These are phyloP conservation scores for Hypholoma sublateritium DNA, from an alignment of 768 basidiomycete genomes.

Conservation along the genomic window DNA sequence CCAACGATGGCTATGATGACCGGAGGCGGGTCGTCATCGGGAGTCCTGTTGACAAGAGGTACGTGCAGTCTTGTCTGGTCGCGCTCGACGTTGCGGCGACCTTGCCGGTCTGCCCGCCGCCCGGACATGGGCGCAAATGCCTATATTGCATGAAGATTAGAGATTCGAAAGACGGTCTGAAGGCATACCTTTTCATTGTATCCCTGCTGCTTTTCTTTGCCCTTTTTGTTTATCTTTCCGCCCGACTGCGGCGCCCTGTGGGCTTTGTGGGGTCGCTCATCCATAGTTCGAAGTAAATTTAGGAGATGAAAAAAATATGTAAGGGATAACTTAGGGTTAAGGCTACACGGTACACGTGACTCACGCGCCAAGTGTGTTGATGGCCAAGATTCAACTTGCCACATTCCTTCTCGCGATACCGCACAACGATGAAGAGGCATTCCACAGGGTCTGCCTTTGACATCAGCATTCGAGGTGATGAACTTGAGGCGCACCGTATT, in stretches of 20 bases:
- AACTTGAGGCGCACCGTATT: constrained; percentile 74
- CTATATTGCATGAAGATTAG: constrained; percentile 32
- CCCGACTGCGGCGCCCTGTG: constrained; percentile 78
- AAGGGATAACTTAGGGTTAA: neutral
- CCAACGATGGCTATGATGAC: constrained; percentile 94
- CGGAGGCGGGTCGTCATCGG: constrained; percentile 88
- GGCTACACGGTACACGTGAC: constrained; percentile 26
- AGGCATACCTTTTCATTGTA: constrained; percentile 86
- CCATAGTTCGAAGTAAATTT: constrained; percentile 41
- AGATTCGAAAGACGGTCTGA: neutral
- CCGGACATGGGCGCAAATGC: constrained; percentile 95
- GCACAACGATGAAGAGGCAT: constrained; percentile 35
- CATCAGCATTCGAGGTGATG: constrained; percentile 63
- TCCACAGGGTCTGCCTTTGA: constrained; percentile 35
- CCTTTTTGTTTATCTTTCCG: constrained; percentile 71
- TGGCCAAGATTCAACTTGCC: constrained; percentile 15
- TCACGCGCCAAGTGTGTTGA: constrained; percentile 23
- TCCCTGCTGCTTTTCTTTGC: constrained; percentile 68
- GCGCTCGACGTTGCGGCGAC: constrained; percentile 85
- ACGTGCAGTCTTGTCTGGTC: constrained; percentile 96
- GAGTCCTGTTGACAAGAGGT: constrained; percentile 92
- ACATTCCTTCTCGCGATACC: constrained; percentile 25
- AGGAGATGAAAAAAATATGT: neutral
- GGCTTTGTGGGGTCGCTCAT: constrained; percentile 77
- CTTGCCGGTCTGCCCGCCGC: constrained; percentile 84